Conservation (phyloP, 228 moss, liverwort and hornwort genomes). For the Sphagnum fallax region DNA sequence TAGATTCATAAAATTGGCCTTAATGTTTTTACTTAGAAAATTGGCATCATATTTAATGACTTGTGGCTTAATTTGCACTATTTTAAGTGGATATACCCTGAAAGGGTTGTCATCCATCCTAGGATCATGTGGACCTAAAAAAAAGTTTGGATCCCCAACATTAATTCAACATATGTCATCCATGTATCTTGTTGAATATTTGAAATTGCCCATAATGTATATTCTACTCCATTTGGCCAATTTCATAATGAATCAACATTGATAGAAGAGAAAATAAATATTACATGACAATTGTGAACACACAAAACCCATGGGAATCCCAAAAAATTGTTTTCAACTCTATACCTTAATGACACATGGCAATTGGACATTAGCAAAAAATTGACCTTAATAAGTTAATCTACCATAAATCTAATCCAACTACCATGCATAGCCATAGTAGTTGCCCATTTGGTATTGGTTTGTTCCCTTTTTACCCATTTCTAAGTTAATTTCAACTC, state of each 20-base stretch:
- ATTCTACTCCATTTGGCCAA: neutral
- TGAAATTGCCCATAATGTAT: neutral
- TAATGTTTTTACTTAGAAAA: neutral
- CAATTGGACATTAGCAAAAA: neutral
- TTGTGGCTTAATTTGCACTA: constrained; percentile 5
- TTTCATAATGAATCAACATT: neutral
- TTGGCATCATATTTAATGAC: neutral
- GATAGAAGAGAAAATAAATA: neutral
- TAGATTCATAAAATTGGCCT: constrained; percentile 3
- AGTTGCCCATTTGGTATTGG: neutral
- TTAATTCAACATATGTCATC: constrained; percentile 9
- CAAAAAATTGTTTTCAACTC: neutral
- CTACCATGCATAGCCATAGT: neutral
- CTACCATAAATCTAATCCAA: neutral
- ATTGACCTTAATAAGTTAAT: neutral
- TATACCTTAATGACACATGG: neutral
- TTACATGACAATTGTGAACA: constrained; percentile 5
- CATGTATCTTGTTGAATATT: neutral
- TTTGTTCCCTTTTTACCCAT: neutral
- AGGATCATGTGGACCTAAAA: neutral
- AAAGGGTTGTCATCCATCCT: neutral
- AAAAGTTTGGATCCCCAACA: neutral
- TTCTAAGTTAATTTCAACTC: neutral
- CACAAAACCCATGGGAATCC: constrained; percentile 5
- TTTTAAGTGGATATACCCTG: constrained; percentile 2